These are phyloP conservation scores for Metschnikowia drakensbergensis DNA, from an alignment of 805 yeast species.

Conservation along the genomic window DNA sequence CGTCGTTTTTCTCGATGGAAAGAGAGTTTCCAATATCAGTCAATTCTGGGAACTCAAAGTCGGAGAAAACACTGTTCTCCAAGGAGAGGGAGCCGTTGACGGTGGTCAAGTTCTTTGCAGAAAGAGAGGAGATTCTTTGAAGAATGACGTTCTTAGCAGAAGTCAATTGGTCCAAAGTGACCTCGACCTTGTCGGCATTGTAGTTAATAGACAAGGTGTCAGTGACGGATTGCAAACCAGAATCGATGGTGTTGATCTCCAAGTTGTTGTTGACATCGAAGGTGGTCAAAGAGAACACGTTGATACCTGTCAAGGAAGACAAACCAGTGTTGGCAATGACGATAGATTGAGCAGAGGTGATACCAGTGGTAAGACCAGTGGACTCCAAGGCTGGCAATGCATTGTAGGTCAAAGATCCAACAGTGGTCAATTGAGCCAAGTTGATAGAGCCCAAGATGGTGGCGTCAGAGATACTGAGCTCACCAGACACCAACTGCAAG, in stretches of 20 bases:
- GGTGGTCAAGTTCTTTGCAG: slow-evolving; percentile 60
- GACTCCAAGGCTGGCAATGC: slow-evolving; percentile 80
- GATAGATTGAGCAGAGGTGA: slow-evolving; percentile 69
- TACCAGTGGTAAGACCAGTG: slow-evolving; percentile 64
- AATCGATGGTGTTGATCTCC: slow-evolving; percentile 66
- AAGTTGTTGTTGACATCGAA: slow-evolving; percentile 90
- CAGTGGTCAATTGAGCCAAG: slow-evolving; percentile 75
- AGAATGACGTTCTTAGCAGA: slow-evolving; percentile 89
- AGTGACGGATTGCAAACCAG: slow-evolving; percentile 70
- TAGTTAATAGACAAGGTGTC: slow-evolving; percentile 73
- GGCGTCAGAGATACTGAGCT: slow-evolving; percentile 57
- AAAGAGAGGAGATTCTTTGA: slow-evolving; percentile 72
- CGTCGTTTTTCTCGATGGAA: slow-evolving; percentile 67
- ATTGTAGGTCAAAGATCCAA: slow-evolving; percentile 73
- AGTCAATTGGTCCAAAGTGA: slow-evolving; percentile 61
- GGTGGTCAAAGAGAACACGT: slow-evolving; percentile 41
- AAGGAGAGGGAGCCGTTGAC: slow-evolving; percentile 84
- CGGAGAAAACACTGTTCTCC: slow-evolving; percentile 63
- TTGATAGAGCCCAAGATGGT: slow-evolving; percentile 65
- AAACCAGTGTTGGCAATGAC: slow-evolving; percentile 71
- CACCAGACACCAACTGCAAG: slow-evolving; percentile 70
- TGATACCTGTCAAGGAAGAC: slow-evolving; percentile 63
- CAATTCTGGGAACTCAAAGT: slow-evolving; percentile 53
- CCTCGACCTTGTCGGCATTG: slow-evolving; percentile 77
- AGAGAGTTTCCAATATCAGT: slow-evolving; percentile 74